phyloP scores from a whole-genome alignment of 257 asterid species.

The Nicotiana tabacum region DNA sequence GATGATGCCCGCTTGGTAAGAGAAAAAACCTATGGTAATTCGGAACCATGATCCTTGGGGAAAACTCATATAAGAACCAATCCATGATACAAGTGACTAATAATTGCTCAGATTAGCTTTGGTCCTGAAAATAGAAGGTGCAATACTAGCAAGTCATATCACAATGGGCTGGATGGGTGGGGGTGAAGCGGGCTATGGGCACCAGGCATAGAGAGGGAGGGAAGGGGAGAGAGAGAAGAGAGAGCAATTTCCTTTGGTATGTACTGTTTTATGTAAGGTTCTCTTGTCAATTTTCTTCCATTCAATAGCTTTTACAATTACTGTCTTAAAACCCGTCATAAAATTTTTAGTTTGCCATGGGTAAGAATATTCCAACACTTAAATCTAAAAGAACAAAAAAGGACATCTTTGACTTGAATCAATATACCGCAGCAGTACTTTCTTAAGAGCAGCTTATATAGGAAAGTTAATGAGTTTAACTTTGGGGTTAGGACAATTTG shows the following conservation, averaged over 20 bases:
- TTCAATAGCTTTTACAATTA: no score
- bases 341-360: no score
- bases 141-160: neutral
- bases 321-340: no score
- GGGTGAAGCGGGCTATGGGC: neutral
- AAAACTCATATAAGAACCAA: neutral
- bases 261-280: neutral
- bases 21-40: neutral
- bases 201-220: neutral
- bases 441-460: neutral
- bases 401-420: neutral
- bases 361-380: no score
- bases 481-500: neutral
- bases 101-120: neutral
- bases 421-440: neutral
- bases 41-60: neutral
- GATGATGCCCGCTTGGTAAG: neutral
- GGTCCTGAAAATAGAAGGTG: neutral
- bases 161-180: neutral
- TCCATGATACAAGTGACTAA: neutral
- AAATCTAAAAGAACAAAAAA: no score
- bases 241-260: neutral
- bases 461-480: neutral
- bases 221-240: neutral
- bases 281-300: no score